Evolutionary conservation across 345 rosid genomes (phyloP).

Genomic region (Geranium rotundifolium): DNA sequence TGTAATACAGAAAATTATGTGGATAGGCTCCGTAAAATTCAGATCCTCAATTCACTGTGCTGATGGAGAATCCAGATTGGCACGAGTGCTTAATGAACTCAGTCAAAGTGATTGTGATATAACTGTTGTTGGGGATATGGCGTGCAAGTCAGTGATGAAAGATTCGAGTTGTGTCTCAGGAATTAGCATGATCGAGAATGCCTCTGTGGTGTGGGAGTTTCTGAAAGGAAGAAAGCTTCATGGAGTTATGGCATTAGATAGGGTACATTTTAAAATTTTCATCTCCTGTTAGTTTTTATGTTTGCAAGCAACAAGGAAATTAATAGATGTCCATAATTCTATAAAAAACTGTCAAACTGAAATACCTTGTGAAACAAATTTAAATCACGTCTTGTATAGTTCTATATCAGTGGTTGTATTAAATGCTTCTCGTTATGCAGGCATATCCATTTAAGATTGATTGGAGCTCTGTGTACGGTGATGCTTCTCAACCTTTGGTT

Average conservation of each 20-base stretch:
- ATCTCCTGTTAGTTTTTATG: conserved; percentile 4
- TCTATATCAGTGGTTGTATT: conserved; percentile 1
- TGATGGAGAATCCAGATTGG: conserved; percentile 30
- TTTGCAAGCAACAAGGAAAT: not conserved
- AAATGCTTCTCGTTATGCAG: conserved; percentile 28
- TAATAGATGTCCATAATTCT: not conserved
- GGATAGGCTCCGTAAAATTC: conserved; percentile 54
- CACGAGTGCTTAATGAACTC: conserved; percentile 22
- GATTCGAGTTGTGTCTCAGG: conserved; percentile 18
- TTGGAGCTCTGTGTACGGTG: conserved; percentile 31
- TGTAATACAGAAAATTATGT: conserved; percentile 37
- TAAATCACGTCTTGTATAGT: not conserved
- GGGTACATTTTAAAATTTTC: conserved; percentile 26
- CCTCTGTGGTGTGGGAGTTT: conserved; percentile 53
- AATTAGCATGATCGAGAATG: conserved; percentile 28
- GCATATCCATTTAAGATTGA: conserved; percentile 46
- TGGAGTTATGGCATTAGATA: conserved; percentile 51
- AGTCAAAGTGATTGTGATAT: conserved; percentile 27
- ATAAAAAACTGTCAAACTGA: too few species aligned
- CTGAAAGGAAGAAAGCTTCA: conserved; percentile 54
- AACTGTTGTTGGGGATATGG: conserved; percentile 36
- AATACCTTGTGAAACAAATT: too few species aligned
- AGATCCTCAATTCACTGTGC: conserved; percentile 18
- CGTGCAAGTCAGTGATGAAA: conserved; percentile 25
- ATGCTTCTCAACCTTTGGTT: conserved; percentile 41